These are phyloP conservation scores for Plantago elongata DNA, from an alignment of 257 asterid species.

Conservation along the genomic window DNA sequence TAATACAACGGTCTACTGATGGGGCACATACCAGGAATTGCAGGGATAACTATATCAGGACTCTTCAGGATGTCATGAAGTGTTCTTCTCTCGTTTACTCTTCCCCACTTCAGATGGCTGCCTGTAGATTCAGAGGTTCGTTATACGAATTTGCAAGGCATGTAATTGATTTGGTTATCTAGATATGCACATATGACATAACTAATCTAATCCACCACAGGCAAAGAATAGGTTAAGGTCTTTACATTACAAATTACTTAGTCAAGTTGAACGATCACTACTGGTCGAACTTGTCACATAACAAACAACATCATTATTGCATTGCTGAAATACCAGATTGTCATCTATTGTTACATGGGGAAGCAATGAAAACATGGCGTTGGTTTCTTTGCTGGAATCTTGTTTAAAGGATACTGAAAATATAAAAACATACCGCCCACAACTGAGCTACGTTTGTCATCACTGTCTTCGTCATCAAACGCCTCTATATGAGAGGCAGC, in stretches of 20 bases:
- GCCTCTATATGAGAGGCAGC: constrained; percentile 63
- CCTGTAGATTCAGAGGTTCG: constrained; percentile 28
- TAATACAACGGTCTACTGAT: not conserved
- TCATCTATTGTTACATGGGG: too few relatives aligned
- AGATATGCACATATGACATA: not conserved
- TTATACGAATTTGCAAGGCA: constrained; percentile 2
- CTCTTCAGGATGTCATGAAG: constrained; percentile 61
- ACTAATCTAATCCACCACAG: too few relatives aligned
- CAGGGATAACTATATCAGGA: constrained; percentile 54
- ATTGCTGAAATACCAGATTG: too few relatives aligned
- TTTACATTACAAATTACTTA: too few relatives aligned
- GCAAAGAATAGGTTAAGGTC: too few relatives aligned
- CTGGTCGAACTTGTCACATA: too few relatives aligned
- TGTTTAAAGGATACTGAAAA: constrained; percentile 1
- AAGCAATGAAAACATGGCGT: too few relatives aligned
- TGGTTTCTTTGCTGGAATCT: not conserved
- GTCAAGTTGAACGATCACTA: too few relatives aligned
- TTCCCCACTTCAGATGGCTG: constrained; percentile 50
- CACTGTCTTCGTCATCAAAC: constrained; percentile 37
- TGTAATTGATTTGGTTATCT: not conserved
- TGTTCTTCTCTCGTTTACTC: constrained; percentile 62
- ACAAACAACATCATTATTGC: too few relatives aligned
- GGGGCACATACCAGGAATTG: constrained; percentile 69
- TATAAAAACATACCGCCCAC: constrained; percentile 36
- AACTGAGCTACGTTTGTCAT: constrained; percentile 29